A percentile compares a stretch with the other conserved stretches of the same genome.
Conservation (phyloP, 2,329 filamentous ascomycete genomes). For the Aspergillus quadricinctus region DNA sequence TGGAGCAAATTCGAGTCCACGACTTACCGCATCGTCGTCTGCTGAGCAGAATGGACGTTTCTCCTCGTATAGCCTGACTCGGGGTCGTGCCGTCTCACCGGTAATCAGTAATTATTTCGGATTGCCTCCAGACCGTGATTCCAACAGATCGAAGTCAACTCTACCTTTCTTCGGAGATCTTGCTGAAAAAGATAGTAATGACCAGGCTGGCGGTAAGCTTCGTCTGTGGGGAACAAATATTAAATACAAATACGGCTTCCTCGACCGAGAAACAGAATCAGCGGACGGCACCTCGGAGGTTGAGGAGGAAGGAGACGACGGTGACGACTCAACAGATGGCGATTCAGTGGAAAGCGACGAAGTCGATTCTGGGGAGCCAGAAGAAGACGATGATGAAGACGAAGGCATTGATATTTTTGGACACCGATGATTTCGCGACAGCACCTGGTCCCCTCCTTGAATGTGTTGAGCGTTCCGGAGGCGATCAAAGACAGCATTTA, state of each 20-base stretch:
- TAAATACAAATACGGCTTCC: slow-evolving; percentile 33
- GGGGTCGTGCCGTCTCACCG: slow-evolving; percentile 39
- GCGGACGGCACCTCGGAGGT: slow-evolving; percentile 14
- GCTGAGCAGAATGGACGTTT: slow-evolving; percentile 20
- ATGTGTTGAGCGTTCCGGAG: slow-evolving; percentile 1
- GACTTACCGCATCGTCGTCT: slow-evolving; percentile 16
- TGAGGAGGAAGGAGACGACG: slow-evolving; percentile 11
- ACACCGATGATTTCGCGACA: slow-evolving; percentile 40
- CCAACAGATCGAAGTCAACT: slow-evolving; percentile 24
- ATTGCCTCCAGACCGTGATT: slow-evolving; percentile 32
- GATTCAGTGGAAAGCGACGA: slow-evolving; percentile 11
- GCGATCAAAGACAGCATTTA: neutral
- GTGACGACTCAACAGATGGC: slow-evolving; percentile 18
- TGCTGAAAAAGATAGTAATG: slow-evolving; percentile 19
- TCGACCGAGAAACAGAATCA: slow-evolving; percentile 25
- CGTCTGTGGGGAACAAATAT: slow-evolving; percentile 55
- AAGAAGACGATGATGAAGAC: slow-evolving; percentile 42
- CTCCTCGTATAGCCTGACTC: slow-evolving; percentile 33
- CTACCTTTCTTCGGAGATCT: slow-evolving; percentile 23
- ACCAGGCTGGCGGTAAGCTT: slow-evolving; percentile 55
- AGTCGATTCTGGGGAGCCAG: slow-evolving; percentile 28
- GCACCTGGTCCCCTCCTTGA: neutral
- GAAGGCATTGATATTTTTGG: slow-evolving; percentile 51
- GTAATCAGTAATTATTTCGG: slow-evolving; percentile 45
- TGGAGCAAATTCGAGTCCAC: slow-evolving; percentile 15